Evolutionary conservation across 805 yeast species (phyloP).

Genomic region (Barnettozyma sucrosica): DNA sequence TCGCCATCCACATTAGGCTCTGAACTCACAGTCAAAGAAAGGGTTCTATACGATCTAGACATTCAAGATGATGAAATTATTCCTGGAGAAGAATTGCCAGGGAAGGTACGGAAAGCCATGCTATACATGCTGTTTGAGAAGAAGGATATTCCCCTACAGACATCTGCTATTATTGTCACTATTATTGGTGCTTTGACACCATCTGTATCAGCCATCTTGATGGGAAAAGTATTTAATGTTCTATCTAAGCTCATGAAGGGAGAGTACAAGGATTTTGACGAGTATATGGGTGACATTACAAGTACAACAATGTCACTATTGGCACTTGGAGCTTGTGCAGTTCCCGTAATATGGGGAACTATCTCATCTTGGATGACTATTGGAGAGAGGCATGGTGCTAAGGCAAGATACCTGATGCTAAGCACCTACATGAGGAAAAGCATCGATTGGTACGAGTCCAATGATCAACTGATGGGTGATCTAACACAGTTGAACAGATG

Average conservation of each 20-base stretch:
- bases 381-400: constrained; percentile 64
- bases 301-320: constrained; percentile 36
- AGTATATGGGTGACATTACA: constrained; percentile 35
- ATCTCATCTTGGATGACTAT: constrained; percentile 57
- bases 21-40: constrained; percentile 5
- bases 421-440: constrained; percentile 39
- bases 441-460: constrained; percentile 58
- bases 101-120: constrained; percentile 13
- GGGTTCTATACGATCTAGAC: constrained; percentile 14
- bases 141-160: constrained; percentile 22
- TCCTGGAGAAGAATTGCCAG: constrained; percentile 1
- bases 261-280: constrained; percentile 22
- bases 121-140: constrained; percentile 21
- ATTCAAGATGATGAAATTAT: constrained; percentile 8
- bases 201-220: constrained; percentile 55
- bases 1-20: constrained; percentile 15
- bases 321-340: constrained; percentile 41
- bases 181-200: constrained; percentile 50
- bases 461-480: constrained; percentile 53
- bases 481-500: constrained; percentile 63
- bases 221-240: constrained; percentile 56
- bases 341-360: constrained; percentile 46
- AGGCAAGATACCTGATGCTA: constrained; percentile 46
- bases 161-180: constrained; percentile 35
- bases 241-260: constrained; percentile 33